Evolutionary conservation across 768 basidiomycete species (phyloP), one percentile per base, ranked within the genome.

Genomic region (Leccinum disarticulatum): DNA sequence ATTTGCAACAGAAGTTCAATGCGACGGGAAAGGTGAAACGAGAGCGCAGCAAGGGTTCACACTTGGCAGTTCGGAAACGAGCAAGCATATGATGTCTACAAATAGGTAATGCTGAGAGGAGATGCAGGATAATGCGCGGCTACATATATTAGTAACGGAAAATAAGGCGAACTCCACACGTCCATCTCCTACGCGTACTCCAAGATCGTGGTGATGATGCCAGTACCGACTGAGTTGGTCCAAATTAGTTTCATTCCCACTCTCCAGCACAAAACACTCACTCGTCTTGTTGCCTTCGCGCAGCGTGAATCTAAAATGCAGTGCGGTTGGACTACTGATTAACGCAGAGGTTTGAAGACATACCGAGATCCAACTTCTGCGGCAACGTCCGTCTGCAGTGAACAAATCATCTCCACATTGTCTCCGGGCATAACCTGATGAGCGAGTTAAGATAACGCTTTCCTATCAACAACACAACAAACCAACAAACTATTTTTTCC

Each of bases 221-320:
- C 96, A 62, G 96, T 98, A 58, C 93, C 95, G 70, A 98, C 91
- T 93, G 46, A 55, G 35, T 59, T 14, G 51, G 31, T 43, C 41
- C 54, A 52, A 19, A 25, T 74, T 46, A 68, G 61, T 38, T 11
- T 9, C 10, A 55, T 65, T 36, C 46, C 33, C 56, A 38, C 25
- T 51, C 22, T 2, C 52, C 5, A 15, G 52, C 6, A 17, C 31
- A 41, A 22, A 43, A 53, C 17, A 65, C 87, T 77, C 67, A 93
- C 91, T 83, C 10, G 96, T 98, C 79, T 87, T 95, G 70, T 93
- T 92, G 65, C 93, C 95, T 75, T 97, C 95, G 65, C 95, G 89
- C 60, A 97, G 84, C 27, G 95, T 98, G 78, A 98, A 97, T 54
- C 80, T 81, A 8, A 47, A 46, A 4, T 19, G 36, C 5, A 43